Evolutionary conservation across 2,329 filamentous ascomycete genomes (phyloP), one percentile per base, ranked within the genome.

Genomic region (Didymella arachidicola): DNA sequence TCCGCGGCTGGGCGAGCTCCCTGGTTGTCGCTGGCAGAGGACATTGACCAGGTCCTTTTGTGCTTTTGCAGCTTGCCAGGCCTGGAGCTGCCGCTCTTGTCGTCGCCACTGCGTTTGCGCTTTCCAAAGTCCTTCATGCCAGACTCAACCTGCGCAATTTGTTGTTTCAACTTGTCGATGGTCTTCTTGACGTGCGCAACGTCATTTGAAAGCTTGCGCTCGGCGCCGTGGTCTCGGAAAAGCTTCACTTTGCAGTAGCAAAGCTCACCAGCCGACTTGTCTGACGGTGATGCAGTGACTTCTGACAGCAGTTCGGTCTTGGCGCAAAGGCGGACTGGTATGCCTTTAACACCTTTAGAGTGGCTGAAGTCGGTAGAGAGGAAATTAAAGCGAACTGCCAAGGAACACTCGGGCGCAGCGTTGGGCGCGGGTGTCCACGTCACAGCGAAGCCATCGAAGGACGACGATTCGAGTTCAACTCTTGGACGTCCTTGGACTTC

Each of bases 341-440:
- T 97, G 34, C 95, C 95, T 78, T 98, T 99, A 47, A 99, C 95
- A 44, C 95, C 95, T 74, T 99, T 99, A 10, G 95, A 98, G 73
- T 98, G 95, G 76, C 94, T 98, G 75, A 98, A 99, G 74, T 99
- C 95, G 8, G 95, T 99, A 0, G 95, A 99, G 0, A 99, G 83
- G 73, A 99, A 99, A 79, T 99, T 99, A 83, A 98, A 99, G 44
- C 95, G 91, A 12, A 98, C 92, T 8, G 93, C 90, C 55, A 99
- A 87, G 47, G 88, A 91, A 75, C 93, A 95, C 69, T 97, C 93
- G 3, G 89, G 81, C 0, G 81, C 78, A 0, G 88, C 87, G 47
- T 88, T 89, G 41, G 85, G 78, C n/a, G 69, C 67, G 0, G 92
- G 89, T 0, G 89, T 91, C 94, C 94, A 98, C 6, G 89, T 86